Evolutionary conservation across 140 eudicot genomes (phyloP).

Genomic region (Oenanthe javanica): DNA sequence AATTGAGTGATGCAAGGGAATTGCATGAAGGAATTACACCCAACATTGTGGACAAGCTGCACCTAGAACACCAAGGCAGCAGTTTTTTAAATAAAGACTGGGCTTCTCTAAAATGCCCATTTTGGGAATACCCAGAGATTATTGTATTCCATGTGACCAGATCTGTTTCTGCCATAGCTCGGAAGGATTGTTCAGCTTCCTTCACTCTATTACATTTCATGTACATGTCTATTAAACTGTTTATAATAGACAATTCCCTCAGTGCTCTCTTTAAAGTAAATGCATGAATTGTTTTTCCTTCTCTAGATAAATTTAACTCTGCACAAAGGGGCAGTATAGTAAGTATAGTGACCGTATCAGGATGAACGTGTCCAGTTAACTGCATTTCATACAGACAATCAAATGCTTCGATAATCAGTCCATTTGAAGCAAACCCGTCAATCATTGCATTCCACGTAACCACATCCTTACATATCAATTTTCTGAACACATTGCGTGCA

Average conservation of each 20-base stretch:
- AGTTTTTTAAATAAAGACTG: constrained; percentile 45
- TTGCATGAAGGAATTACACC: constrained; percentile 46
- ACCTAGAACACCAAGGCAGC: constrained; percentile 18
- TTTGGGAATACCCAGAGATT: constrained; percentile 59
- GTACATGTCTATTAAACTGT: constrained; percentile 61
- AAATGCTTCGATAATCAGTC: constrained; percentile 39
- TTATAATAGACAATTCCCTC: constrained; percentile 21
- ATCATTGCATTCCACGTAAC: constrained; percentile 75
- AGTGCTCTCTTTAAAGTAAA: constrained; percentile 23
- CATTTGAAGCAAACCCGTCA: constrained; percentile 47
- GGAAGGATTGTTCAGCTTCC: constrained; percentile 32
- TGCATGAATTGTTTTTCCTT: constrained; percentile 53
- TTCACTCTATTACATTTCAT: constrained; percentile 38
- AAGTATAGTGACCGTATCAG: constrained; percentile 51
- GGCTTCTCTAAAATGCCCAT: constrained; percentile 32
- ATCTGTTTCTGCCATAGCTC: constrained; percentile 29
- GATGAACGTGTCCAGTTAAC: constrained; percentile 25
- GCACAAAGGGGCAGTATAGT: constrained; percentile 53
- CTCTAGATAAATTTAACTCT: constrained; percentile 36
- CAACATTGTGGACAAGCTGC: constrained; percentile 47
- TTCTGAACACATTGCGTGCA: constrained; percentile 27
- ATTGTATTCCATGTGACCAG: constrained; percentile 63
- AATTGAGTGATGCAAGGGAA: constrained; percentile 36
- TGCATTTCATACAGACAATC: constrained; percentile 36
- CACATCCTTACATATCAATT: constrained; percentile 38